Evolutionary conservation across 1,139 yeast species (phyloP), one percentile per base, ranked within the genome.

Genomic region (Candida frijolesensis): DNA sequence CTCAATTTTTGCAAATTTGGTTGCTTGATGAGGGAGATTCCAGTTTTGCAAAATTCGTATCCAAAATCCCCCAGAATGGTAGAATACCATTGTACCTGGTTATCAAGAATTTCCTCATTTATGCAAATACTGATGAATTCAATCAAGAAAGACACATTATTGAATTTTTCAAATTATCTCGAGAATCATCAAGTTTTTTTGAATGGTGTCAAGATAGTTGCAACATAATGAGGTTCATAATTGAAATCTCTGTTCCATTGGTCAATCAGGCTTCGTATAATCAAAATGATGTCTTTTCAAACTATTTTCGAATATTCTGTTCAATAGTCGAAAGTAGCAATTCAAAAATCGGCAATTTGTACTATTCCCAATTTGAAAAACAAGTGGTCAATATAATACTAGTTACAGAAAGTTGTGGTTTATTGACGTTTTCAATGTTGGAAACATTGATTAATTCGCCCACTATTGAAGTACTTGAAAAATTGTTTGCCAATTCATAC

Each of bases 1-100:
- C 59, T 5, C 37, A 10, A 9, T 35, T 57, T 32, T 34, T 57
- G 22, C 45, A 44, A 16, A 32, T 22, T 18, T 57, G 60, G 60
- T 42, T 54, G 15, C 46, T 42, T 5, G 33, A 22, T 7, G 43
- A 48, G 4, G 22, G 25, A 14, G 29, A 22, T 14, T 33, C 51
- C 8, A 25, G 9, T 11, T 47, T 42, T 16, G 38, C 38, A 8
- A 11, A n/a, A n/a, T 25, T 30, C 15, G 30, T 45, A 11, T 22
- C 44, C 9, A 29, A 25, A 7, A 37, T 45, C 3, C 47, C 51
- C n/a, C 16, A 19, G 7, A 35, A 7, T 27, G 32, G 27, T 9
- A 39, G 37, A 16, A 32, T 51, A 12, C 54, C 54, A 10, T 15
- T 51, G 11, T 51, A 32, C 19, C 43, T 39, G 12, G 44, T 49